phyloP scores from a whole-genome alignment of 2,329 filamentous ascomycete species.

The Aschersonia sp. region DNA sequence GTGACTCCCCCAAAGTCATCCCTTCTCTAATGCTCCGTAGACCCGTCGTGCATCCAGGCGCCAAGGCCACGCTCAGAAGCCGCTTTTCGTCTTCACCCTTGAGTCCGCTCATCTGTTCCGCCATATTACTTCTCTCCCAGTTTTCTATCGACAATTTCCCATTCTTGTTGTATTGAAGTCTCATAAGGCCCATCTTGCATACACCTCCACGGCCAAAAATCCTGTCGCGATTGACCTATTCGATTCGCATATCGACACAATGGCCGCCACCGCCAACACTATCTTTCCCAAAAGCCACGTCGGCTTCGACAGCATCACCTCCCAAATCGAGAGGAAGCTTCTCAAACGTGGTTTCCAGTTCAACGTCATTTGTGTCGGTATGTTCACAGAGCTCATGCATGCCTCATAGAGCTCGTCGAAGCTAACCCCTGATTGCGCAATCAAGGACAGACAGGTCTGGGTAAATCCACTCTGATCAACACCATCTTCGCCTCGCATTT shows the following conservation, averaged over 20 bases:
- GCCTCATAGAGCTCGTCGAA: slow-evolving; percentile 1
- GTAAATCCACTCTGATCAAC: slow-evolving; percentile 98
- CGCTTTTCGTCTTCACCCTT: background rate
- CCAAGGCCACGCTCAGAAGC: too few species aligned
- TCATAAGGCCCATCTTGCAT: background rate
- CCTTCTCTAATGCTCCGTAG: background rate
- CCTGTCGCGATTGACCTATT: slow-evolving; percentile 2
- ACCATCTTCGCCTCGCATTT: slow-evolving; percentile 99
- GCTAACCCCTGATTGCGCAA: slow-evolving; percentile 6
- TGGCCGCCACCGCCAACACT: slow-evolving; percentile 51
- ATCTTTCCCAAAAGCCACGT: slow-evolving; percentile 94
- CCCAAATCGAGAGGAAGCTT: slow-evolving; percentile 98
- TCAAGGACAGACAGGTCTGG: slow-evolving; percentile 89
- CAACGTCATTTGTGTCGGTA: slow-evolving; percentile 98
- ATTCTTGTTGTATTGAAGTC: too few species aligned
- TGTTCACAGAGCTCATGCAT: slow-evolving; percentile 24
- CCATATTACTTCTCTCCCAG: too few species aligned
- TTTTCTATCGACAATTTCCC: too few species aligned
- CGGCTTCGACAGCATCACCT: slow-evolving; percentile 99
- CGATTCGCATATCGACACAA: slow-evolving; percentile 31
- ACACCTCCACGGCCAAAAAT: background rate
- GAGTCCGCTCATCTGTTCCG: background rate
- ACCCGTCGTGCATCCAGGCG: too few species aligned
- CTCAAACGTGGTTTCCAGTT: slow-evolving; percentile 99
- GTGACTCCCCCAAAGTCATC: background rate